Evolutionary conservation across 1,284 basidiomycete genomes (phyloP), one percentile per base, ranked within the genome.

Genomic region (Irpex rosettiformis): DNA sequence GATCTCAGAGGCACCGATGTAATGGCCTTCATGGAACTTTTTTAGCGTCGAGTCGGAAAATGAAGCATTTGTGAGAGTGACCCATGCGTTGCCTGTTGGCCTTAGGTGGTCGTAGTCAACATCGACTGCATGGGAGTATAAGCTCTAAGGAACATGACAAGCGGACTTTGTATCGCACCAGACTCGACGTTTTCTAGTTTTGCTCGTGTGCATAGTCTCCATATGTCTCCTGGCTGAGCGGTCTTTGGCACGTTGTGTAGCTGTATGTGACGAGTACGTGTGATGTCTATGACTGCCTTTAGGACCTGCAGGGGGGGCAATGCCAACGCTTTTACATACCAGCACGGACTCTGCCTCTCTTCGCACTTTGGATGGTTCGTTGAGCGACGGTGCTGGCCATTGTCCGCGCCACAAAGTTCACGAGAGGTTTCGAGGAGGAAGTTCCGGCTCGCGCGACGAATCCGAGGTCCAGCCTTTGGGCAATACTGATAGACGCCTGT

Each of bases 21-120:
- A 51, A 24, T 18, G 13, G 10, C 48, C 48, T 24, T 73, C 73
- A 30, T 73, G 63, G 2, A 88, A 73, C 37, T 70, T 71, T 6
- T 70, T 70, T 0, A 84, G 53, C 59, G 78, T 80, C n/a, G 69
- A 66, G 22, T 67, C 67, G 11, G 81, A 65, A 62, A 74, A 79
- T 18, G 81, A 74, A 1, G 81, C 69, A 29, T 76, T 71, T 3
- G 75, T 69, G 56, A 89, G 70, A 2, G 79, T 79, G 47, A 91
- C 70, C 60, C 78, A 74, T 6, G 85, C 89, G 25, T 72, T 72
- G 29, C 84, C 80, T 1, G 79, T 81, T 6, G 86, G 84, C 25
- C 69, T 67, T 71, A 88, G 88, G 60, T 79, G 79, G 30, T 76
- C 65, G 66, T 90, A 89, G 53, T 85, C 75, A 21, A 90, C 65